Conservation (phyloP, 1,284 basidiomycete species). For the Microbotryum violaceum region DNA sequence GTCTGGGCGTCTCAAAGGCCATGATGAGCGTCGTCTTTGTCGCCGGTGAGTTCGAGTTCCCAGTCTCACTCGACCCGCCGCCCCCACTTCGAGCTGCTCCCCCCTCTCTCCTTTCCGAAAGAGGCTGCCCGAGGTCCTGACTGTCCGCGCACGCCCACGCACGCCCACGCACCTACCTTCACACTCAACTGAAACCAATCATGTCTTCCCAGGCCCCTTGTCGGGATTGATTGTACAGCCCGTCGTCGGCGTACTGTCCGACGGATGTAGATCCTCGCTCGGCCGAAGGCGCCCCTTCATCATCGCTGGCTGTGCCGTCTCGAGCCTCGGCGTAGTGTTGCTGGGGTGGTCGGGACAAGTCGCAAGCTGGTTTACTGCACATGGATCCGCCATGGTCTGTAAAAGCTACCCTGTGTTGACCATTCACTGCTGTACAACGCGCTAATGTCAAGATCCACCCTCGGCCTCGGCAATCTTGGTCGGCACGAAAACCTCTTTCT, state of each 20-base stretch:
- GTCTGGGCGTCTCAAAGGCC: slow-evolving; percentile 32
- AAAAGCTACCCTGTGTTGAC: not conserved
- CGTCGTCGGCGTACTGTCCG: slow-evolving; percentile 36
- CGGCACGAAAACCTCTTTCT: not conserved
- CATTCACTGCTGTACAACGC: not conserved
- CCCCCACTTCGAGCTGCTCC: slow-evolving; percentile 13
- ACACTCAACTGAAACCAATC: not conserved
- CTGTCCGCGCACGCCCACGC: not conserved
- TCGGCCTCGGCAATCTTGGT: not conserved
- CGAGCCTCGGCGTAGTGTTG: slow-evolving; percentile 36
- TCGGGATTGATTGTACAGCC: slow-evolving; percentile 40
- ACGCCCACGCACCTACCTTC: not conserved
- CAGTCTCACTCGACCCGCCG: not conserved
- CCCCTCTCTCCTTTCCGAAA: not conserved
- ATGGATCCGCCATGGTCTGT: slow-evolving; percentile 23
- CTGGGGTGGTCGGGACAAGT: slow-evolving; percentile 39
- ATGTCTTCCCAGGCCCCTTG: slow-evolving; percentile 10
- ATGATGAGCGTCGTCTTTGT: slow-evolving; percentile 42
- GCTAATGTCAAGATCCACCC: not conserved
- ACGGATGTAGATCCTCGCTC: slow-evolving; percentile 38
- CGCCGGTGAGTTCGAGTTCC: slow-evolving; percentile 25
- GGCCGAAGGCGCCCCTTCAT: slow-evolving; percentile 42
- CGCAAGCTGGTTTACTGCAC: slow-evolving; percentile 24
- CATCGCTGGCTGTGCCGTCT: slow-evolving; percentile 34
- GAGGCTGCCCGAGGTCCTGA: not conserved